Evolutionary conservation across 1,284 basidiomycete species (phyloP), one percentile per base, ranked within the genome.

Genomic region (Marasmius sp.): DNA sequence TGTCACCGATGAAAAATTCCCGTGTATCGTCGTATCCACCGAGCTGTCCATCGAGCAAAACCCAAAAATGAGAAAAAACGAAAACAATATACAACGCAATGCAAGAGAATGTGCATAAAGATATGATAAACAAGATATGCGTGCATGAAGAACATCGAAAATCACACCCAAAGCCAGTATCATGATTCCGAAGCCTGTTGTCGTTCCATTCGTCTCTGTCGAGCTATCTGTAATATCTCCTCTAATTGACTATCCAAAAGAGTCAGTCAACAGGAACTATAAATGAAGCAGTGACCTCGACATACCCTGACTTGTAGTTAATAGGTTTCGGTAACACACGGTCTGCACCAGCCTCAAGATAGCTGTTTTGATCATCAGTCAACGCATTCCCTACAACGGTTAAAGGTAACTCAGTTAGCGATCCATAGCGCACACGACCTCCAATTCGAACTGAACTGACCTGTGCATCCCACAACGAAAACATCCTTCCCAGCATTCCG

Each of bases 401-500:
- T 55, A 22, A 11, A 37, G n/a, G 12, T 18, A 38, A 48, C 41
- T 14, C n/a, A 43, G 33, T 12, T 3, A 16, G 16, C 7, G 33
- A 39, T 47, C 12, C 16, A 47, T 18, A 18, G 41, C 0, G 14
- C 18, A 51, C 16, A 51, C 27, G 27, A 27, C 27, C 27, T 27
- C 27, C 2, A 27, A 5, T 27, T 27, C 27, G 5, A 27, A 33
- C 43, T 34, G 5, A 50, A 58, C 34, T 37, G 5, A 45, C 34
- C 39, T n/a, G 50, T 56, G 48, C 33, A 58, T 52, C 60, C 60
- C 18, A 64, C 67, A 38, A 71, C 68, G 18, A 72, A 63, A 57
- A 70, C 71, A 36, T 64, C 37, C 53, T 66, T 45, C 16, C 70
- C 68, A 20, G 64, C 51, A 34, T 51, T 50, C 56, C 71, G 57